A percentile compares a stretch with the other conserved stretches of the same genome.
phyloP scores from a whole-genome alignment of 2,329 filamentous ascomycete species.

The Colletotrichum echinochloae region DNA sequence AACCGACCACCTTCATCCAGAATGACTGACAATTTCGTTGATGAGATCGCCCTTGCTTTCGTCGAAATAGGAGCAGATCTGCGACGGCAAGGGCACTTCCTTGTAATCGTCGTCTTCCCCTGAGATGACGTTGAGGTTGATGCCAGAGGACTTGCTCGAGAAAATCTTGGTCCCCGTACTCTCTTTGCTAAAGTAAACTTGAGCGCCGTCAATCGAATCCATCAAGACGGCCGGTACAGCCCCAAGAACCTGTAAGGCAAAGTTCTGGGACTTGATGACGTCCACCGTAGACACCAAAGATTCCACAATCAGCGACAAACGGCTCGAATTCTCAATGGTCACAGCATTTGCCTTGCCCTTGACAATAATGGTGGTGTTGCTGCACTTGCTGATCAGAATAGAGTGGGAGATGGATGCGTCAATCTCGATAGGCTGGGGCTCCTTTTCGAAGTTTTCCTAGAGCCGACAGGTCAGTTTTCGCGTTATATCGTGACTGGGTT shows the following conservation, averaged over 20 bases:
- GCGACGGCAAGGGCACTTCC: conserved; percentile 88
- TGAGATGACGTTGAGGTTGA: conserved; percentile 87
- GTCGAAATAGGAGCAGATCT: conserved; percentile 84
- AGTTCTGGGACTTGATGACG: conserved; percentile 94
- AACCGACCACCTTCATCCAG: conserved; percentile 69
- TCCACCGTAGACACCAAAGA: conserved; percentile 91
- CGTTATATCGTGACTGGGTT: not conserved
- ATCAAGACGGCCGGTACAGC: conserved; percentile 87
- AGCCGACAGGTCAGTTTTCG: not conserved
- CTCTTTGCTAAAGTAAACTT: conserved; percentile 86
- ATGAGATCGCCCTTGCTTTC: conserved; percentile 78
- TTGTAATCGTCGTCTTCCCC: conserved; percentile 83
- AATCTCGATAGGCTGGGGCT: conserved; percentile 79
- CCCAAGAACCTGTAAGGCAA: conserved; percentile 92
- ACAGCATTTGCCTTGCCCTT: conserved; percentile 97
- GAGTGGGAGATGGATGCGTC: conserved; percentile 87
- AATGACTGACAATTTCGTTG: conserved; percentile 96
- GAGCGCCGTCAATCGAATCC: conserved; percentile 92
- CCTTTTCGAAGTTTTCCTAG: conserved; percentile 91
- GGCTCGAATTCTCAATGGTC: conserved; percentile 89
- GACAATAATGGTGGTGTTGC: conserved; percentile 88
- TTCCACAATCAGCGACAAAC: conserved; percentile 88
- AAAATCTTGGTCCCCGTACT: conserved; percentile 85
- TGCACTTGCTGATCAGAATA: conserved; percentile 91
- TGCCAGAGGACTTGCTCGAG: conserved; percentile 85